These are phyloP conservation scores for Candida boleticola DNA, from an alignment of 805 yeast genomes.

Conservation along the genomic window DNA sequence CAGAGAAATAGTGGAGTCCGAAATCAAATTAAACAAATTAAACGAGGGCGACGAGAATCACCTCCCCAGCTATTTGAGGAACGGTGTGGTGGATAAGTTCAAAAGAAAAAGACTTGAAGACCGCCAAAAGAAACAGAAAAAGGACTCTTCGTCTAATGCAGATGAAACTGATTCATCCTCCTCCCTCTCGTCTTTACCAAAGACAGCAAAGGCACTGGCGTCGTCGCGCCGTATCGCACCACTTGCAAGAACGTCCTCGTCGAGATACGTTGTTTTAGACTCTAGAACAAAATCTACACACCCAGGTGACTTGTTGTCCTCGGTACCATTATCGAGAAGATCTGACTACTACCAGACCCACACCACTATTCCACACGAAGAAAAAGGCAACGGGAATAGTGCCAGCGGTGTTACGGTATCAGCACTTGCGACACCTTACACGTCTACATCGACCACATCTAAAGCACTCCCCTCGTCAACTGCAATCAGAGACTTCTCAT, in stretches of 20 bases:
- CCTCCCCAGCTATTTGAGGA: slow-evolving; percentile 64
- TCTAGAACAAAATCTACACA: slow-evolving; percentile 55
- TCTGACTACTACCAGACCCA: slow-evolving; percentile 25
- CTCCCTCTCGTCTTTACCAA: not conserved
- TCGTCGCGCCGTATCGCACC: not conserved
- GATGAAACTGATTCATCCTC: too few species aligned
- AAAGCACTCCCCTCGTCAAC: not conserved
- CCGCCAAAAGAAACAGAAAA: slow-evolving; percentile 1
- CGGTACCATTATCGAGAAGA: slow-evolving; percentile 64
- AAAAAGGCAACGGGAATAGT: slow-evolving; percentile 12
- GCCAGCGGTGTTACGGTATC: too few species aligned
- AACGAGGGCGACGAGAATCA: slow-evolving; percentile 14
- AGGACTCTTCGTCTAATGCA: slow-evolving; percentile 1
- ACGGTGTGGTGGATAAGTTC: slow-evolving; percentile 50
- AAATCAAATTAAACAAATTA: slow-evolving; percentile 56
- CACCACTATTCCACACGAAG: slow-evolving; percentile 9
- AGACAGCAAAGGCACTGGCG: too few species aligned
- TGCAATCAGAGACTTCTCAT: slow-evolving; percentile 30
- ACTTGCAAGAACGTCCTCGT: slow-evolving; percentile 6
- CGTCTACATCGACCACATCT: slow-evolving; percentile 4
- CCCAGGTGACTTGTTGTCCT: slow-evolving; percentile 84
- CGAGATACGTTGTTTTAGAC: slow-evolving; percentile 45
- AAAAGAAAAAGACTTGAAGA: slow-evolving; percentile 7
- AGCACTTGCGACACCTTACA: slow-evolving; percentile 3
- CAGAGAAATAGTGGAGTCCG: slow-evolving; percentile 75